phyloP scores from a whole-genome alignment of 2,329 filamentous ascomycete genomes.

The Fusarium floridanum region DNA sequence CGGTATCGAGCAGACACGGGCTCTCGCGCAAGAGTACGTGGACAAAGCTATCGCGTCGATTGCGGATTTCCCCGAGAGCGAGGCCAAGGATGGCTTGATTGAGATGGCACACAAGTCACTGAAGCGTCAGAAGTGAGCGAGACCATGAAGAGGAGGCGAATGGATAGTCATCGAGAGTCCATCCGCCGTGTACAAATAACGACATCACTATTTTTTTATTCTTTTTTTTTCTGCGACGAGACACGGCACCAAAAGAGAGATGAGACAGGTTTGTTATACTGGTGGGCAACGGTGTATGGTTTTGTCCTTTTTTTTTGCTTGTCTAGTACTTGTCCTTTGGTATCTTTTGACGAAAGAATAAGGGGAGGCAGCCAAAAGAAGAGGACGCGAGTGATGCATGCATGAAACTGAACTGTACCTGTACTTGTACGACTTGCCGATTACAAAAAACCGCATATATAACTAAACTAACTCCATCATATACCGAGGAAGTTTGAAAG shows the following conservation, averaged over 20 bases:
- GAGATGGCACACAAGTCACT: slow-evolving; percentile 96
- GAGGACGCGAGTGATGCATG: slow-evolving; percentile 33
- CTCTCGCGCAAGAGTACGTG: slow-evolving; percentile 89
- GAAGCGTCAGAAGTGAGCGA: slow-evolving; percentile 84
- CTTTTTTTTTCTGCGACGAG: slow-evolving; percentile 23
- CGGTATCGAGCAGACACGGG: slow-evolving; percentile 92
- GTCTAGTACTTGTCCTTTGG: slow-evolving; percentile 26
- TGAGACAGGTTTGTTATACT: not conserved
- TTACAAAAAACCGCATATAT: slow-evolving; percentile 25
- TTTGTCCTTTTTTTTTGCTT: slow-evolving; percentile 24
- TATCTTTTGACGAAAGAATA: not conserved
- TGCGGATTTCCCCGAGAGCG: slow-evolving; percentile 87
- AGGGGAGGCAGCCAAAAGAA: slow-evolving; percentile 14
- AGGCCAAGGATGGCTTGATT: slow-evolving; percentile 90
- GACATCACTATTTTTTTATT: slow-evolving; percentile 27
- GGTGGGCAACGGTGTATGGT: slow-evolving; percentile 32
- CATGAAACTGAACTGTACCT: slow-evolving; percentile 36
- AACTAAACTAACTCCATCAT: not conserved
- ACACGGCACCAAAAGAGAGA: slow-evolving; percentile 4
- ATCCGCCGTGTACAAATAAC: slow-evolving; percentile 40
- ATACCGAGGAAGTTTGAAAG: not conserved
- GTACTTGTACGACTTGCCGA: slow-evolving; percentile 24
- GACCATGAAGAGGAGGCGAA: slow-evolving; percentile 12
- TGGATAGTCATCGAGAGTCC: not conserved
- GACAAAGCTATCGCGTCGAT: slow-evolving; percentile 91